Base-by-base conservation (phyloP, 306 rosid genomes). In the Fragaria ananassa region DNA sequence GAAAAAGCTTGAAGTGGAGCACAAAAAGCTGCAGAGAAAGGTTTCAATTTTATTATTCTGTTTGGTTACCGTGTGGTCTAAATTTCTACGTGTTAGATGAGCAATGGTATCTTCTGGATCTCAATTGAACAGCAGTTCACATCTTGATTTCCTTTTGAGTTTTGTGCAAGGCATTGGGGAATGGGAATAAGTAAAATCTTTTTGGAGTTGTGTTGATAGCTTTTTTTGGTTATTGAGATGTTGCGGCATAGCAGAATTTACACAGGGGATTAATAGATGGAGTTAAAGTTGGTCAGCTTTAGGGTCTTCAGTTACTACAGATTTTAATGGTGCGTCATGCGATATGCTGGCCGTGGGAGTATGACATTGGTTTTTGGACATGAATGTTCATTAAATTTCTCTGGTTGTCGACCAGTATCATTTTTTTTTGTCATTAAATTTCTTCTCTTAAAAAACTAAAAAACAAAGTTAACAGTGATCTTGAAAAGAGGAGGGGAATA, bases 1-100 rank as follows among this genome's bases (percentile, higher is more conserved):
- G 67, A 88, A 90, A 76, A 84, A 79, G 76, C 87, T 90, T 78
- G 81, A 74, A 82, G 83, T 47, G 58, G 86, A 82, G 71, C 80
- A 68, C 66, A 83, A 15, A 78, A 85, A 60, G 69, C 85, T 89
- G 76, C 89, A 84, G 85, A 83, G 82, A 86, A 94, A 91, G 98
- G 97, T 93, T 51, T 75, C 19, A 46, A 17, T 71, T 68, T 29
- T 3, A 56, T 45, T 77, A 66, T 39, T 85, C 47, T 72, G 46
- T 54, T 44, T 21, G 4, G 25, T 23, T 31, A 39, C 54, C 44
- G 51, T 39, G 6, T 3, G 29, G 27, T 13, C 37, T 60, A 60
- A 50, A 53, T 53, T 10, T 63, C 69, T 13, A 35, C 8, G 12
- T n/a, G 5, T 39, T n/a, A 34, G 64, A 72, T 37, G 23, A n/a